Base-by-base conservation (phyloP, 2,329 filamentous ascomycete genomes). In the Trichoderma atroviride region DNA sequence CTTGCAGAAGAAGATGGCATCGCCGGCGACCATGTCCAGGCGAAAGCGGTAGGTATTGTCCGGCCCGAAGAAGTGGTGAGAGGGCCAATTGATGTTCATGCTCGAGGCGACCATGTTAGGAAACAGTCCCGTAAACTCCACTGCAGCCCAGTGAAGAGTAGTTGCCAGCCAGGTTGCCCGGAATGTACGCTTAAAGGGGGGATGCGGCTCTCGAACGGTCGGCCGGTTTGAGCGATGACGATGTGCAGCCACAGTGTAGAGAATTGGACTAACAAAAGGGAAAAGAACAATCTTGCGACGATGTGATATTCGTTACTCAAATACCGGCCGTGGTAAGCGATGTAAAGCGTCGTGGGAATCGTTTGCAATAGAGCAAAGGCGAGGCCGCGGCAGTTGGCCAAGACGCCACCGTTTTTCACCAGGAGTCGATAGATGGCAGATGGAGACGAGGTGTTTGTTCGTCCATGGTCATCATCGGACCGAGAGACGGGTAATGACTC, bases 231-330 rank as follows among this genome's bases (percentile, higher is more conserved):
- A 2, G 92, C 89, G 77, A 97, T 93, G 77, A 97, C 88, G 74
- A 92, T 89, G 79, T 97, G 93, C 3, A 94, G 91, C 93, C 94
- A 97, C 65, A 88, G 86, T 73, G 94, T 87, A 78, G 88, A 87
- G 69, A 96, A 79, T 75, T 91, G 91, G 43, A 91, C 87, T 31
- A 92, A 83, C n/a, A 86, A 78, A 24, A 95, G 79, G 62, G 87
- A 84, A 29, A 87, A 83, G 63, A 89, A 72, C 62, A 82, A 76
- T 50, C 37, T 50, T 13, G 60, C 60, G 4, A 69, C 43, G 7
- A 27, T 24, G 14, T 37, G n/a, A 14, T 37, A 33, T 52, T n/a
- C 43, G 11, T 9, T 9, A 0, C 43, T 22, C 19, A 47, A 47
- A 10, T 22, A 47, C 3, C 43, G 43, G 7, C 6, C 43, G 13